Percentiles rank a stretch among this genome's conserved stretches.
These are phyloP conservation scores for Coprinopsis marcescibilis DNA, from an alignment of 768 basidiomycete genomes.

Conservation along the genomic window DNA sequence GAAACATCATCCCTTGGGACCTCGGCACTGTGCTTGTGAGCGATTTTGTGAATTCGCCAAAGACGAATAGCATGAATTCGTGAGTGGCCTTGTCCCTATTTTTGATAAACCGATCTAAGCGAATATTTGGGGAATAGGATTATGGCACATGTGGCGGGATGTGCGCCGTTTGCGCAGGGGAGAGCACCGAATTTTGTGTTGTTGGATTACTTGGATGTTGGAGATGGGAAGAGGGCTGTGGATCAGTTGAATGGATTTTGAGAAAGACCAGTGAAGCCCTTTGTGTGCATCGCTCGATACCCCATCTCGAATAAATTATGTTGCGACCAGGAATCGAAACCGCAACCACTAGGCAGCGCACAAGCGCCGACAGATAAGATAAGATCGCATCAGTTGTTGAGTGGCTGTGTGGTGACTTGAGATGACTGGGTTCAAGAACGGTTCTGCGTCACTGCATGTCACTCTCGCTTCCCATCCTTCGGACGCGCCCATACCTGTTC, in stretches of 20 bases:
- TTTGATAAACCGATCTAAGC: not conserved
- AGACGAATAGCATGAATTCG: conserved; percentile 24
- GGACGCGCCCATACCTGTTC: not conserved
- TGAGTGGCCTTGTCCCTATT: conserved; percentile 11
- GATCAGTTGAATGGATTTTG: conserved; percentile 34
- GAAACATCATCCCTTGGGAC: conserved; percentile 27
- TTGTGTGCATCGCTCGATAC: no score
- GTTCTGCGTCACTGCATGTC: not conserved
- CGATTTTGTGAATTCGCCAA: conserved; percentile 21
- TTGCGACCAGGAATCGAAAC: no score
- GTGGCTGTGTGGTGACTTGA: no score
- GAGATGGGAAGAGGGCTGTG: conserved; percentile 33
- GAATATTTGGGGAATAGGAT: conserved; percentile 18
- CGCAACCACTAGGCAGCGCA: no score
- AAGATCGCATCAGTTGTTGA: no score
- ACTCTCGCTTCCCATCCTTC: not conserved
- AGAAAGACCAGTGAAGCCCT: not conserved
- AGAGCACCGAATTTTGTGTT: conserved; percentile 42
- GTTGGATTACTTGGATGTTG: conserved; percentile 42
- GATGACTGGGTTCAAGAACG: no score
- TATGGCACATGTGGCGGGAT: conserved; percentile 36
- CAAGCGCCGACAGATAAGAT: no score
- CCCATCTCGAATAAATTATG: no score
- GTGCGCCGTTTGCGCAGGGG: conserved; percentile 32
- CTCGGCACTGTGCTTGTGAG: conserved; percentile 19